phyloP scores from a whole-genome alignment of 2,329 filamentous ascomycete species.

The Phialophora expanda region DNA sequence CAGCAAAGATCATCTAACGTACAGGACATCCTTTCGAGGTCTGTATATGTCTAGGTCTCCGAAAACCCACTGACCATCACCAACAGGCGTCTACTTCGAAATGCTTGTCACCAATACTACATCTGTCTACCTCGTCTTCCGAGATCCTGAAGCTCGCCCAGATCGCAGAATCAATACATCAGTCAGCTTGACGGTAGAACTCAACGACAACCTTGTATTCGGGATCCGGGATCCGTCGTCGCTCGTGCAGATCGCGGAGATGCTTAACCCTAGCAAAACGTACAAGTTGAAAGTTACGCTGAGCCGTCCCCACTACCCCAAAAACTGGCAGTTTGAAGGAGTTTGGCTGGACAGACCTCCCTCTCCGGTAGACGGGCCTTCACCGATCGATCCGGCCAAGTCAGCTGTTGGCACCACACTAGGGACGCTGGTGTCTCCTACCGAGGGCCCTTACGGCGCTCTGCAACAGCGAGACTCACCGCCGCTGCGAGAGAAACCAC shows the following conservation, averaged over 20 bases:
- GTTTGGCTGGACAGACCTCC: conserved; percentile 40
- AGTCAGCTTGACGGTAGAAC: conserved; percentile 26
- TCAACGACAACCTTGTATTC: conserved; percentile 13
- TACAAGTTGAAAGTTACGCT: conserved; percentile 39
- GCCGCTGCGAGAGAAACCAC: conserved; percentile 1
- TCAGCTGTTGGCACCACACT: not conserved
- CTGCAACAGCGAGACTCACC: conserved; percentile 23
- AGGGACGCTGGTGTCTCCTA: not conserved
- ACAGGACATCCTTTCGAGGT: conserved; percentile 32
- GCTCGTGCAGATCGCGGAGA: conserved; percentile 35
- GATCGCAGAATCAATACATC: too few species aligned
- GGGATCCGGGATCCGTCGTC: conserved; percentile 14
- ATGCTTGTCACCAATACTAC: conserved; percentile 29
- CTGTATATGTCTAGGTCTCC: not conserved
- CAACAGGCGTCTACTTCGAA: conserved; percentile 31
- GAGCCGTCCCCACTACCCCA: too few species aligned
- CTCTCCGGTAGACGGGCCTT: not conserved
- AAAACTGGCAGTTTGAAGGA: too few species aligned
- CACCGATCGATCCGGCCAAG: not conserved
- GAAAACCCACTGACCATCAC: conserved; percentile 6
- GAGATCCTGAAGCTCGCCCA: too few species aligned
- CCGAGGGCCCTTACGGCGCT: not conserved
- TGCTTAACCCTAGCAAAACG: conserved; percentile 33
- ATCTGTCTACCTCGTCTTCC: conserved; percentile 23
- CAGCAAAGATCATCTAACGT: conserved; percentile 20